Evolutionary conservation across 257 asterid genomes (phyloP), one percentile per base, ranked within the genome.

Genomic region (Apocynum venetum): DNA sequence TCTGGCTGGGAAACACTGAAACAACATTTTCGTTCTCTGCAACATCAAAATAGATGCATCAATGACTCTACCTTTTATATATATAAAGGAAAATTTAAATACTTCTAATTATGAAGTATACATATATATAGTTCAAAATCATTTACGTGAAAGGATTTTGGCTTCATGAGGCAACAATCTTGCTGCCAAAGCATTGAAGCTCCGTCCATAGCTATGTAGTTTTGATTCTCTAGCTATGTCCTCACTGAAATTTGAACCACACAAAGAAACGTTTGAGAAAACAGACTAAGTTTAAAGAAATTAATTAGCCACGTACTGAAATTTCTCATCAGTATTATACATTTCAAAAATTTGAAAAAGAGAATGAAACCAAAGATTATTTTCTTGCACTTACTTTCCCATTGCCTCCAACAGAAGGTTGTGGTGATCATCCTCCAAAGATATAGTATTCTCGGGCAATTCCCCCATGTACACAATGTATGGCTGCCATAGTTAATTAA

Each of bases 381-480:
- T 13, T 40, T 17, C 5, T 6, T 11, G 52, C 7, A 31, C 52
- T 86, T 88, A 93, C 98, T 90, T 88, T 90, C 95, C 96, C 46
- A 91, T 83, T 4, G 89, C 80, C 38, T 83, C 89, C 20, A 84
- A 77, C 65, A 93, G 91, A 78, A 93, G 83, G 75, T 35, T 82
- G 78, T 87, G 77, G 80, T 91, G 96, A 35, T 49, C 63, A 74
- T 81, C 91, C 69, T 25, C 66, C 8, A 83, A 38, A 2, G 82
- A 78, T n/a, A 57, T 44, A 19, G 75, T 71, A 2, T 86, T 72
- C 77, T 81, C 82, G 0, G 89, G 88, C 82, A 89, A 36, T 40
- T 85, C 98, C 77, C 97, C 97, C 98, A 93, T 87, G 90, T 91
- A 93, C 10, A 93, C 96, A 41, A 90, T 90, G 84, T 91, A 91